phyloP scores from a whole-genome alignment of 2,329 filamentous ascomycete genomes.

The Epichloe festucae region DNA sequence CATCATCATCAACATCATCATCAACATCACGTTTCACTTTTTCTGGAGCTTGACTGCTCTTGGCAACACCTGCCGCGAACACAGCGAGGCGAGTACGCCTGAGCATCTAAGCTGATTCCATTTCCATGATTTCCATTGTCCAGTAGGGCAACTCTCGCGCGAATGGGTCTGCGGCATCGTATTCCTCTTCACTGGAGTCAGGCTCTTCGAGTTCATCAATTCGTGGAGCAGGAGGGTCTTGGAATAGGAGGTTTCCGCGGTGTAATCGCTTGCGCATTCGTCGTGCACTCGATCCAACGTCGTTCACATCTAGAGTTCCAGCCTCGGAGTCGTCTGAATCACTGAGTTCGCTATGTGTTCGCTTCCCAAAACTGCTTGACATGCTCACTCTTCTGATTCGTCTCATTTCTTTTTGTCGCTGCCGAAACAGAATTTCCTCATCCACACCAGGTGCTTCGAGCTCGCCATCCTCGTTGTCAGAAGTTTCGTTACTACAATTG shows the following conservation, averaged over 20 bases:
- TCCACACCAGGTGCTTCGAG: slow-evolving; percentile 16
- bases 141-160: slow-evolving; percentile 38
- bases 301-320: slow-evolving; percentile 26
- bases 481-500: slow-evolving; percentile 28
- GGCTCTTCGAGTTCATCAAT: slow-evolving; percentile 44
- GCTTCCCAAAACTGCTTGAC: slow-evolving; percentile 42
- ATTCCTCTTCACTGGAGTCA: slow-evolving; percentile 33
- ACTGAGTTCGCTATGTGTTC: slow-evolving; percentile 40
- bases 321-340: slow-evolving; percentile 33
- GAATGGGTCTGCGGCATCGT: slow-evolving; percentile 26
- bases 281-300: slow-evolving; percentile 33
- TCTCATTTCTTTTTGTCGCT: slow-evolving; percentile 28
- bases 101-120: slow-evolving; percentile 24
- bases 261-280: slow-evolving; percentile 34
- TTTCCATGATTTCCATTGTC: slow-evolving; percentile 37
- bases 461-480: slow-evolving; percentile 22
- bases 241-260: slow-evolving; percentile 33
- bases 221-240: slow-evolving; percentile 36
- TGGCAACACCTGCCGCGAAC: neutral
- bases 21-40: neutral
- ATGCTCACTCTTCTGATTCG: slow-evolving; percentile 34
- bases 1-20: neutral
- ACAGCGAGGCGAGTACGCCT: neutral
- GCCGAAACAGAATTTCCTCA: slow-evolving; percentile 27
- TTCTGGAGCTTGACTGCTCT: neutral